Conservation (phyloP, 768 basidiomycete species). For the Boletus reticuloceps region DNA sequence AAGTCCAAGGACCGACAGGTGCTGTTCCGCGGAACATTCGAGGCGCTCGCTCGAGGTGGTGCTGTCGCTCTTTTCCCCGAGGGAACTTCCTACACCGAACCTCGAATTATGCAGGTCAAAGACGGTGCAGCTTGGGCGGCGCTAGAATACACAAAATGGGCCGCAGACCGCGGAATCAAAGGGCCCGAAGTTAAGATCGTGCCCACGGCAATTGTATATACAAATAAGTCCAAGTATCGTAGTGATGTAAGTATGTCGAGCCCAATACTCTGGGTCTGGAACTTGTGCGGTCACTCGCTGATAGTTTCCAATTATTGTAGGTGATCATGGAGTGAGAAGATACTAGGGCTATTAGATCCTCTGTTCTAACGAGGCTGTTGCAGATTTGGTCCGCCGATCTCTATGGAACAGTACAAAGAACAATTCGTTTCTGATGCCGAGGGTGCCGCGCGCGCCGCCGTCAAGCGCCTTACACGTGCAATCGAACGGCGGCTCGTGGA, state of each 20-base stretch:
- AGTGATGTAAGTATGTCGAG: constrained; percentile 63
- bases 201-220: constrained; percentile 89
- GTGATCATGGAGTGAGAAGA: constrained; percentile 68
- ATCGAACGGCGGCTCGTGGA: constrained; percentile 71
- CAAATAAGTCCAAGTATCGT: constrained; percentile 93
- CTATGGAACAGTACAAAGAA: constrained; percentile 67
- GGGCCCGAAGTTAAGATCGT: constrained; percentile 56
- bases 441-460: constrained; percentile 70
- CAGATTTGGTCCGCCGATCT: constrained; percentile 84
- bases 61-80: constrained; percentile 94
- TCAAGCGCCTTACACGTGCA: constrained; percentile 77
- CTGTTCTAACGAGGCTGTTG: constrained; percentile 9
- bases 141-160: constrained; percentile 86
- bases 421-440: constrained; percentile 74
- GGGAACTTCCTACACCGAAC: constrained; percentile 91
- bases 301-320: constrained; percentile 34
- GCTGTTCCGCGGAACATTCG: constrained; percentile 86
- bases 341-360: not conserved
- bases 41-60: constrained; percentile 73
- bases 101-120: constrained; percentile 87
- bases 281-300: constrained; percentile 6
- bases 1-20: constrained; percentile 89
- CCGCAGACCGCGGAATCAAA: constrained; percentile 50
- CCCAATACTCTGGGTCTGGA: constrained; percentile 19
- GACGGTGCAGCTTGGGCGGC: constrained; percentile 96